Percentiles rank a stretch among this genome's conserved stretches.
Evolutionary conservation across 768 basidiomycete species (phyloP).

Genomic region (Lentinula lateritia): DNA sequence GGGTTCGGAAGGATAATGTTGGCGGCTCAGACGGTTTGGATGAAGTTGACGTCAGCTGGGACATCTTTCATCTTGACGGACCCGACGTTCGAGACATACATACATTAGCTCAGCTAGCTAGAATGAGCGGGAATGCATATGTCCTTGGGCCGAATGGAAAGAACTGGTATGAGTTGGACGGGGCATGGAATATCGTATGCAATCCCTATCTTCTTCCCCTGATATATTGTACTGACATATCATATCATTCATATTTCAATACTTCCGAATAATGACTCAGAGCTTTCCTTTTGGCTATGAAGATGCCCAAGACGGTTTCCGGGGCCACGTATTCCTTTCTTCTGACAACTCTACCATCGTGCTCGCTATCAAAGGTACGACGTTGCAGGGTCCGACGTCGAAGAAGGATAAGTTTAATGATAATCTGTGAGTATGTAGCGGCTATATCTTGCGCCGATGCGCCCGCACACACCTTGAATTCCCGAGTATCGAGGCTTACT

Average conservation of each 20-base stretch:
- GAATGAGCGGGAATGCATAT: constrained; percentile 88
- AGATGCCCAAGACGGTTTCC: constrained; percentile 62
- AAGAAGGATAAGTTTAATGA: constrained; percentile 94
- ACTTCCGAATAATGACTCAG: constrained; percentile 26
- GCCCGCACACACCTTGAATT: too few relatives aligned
- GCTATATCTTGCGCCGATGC: too few relatives aligned
- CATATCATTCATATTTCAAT: not conserved
- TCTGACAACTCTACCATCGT: constrained; percentile 78
- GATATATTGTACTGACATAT: too few relatives aligned
- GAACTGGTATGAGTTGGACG: constrained; percentile 81
- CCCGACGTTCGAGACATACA: constrained; percentile 78
- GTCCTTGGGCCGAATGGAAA: constrained; percentile 52
- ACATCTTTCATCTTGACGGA: constrained; percentile 53
- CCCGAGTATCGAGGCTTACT: not conserved
- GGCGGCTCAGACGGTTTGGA: constrained; percentile 57
- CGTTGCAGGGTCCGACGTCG: constrained; percentile 78
- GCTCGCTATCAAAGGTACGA: constrained; percentile 88
- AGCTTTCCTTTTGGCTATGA: constrained; percentile 83
- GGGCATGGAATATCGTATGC: constrained; percentile 60
- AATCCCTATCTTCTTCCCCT: constrained; percentile 10
- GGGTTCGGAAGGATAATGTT: not conserved
- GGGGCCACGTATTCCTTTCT: constrained; percentile 85
- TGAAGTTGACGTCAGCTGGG: constrained; percentile 53
- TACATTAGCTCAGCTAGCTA: constrained; percentile 75
- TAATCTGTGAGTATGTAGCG: constrained; percentile 43